phyloP scores from a whole-genome alignment of 768 basidiomycete species.

The Lactarius hatsudake region DNA sequence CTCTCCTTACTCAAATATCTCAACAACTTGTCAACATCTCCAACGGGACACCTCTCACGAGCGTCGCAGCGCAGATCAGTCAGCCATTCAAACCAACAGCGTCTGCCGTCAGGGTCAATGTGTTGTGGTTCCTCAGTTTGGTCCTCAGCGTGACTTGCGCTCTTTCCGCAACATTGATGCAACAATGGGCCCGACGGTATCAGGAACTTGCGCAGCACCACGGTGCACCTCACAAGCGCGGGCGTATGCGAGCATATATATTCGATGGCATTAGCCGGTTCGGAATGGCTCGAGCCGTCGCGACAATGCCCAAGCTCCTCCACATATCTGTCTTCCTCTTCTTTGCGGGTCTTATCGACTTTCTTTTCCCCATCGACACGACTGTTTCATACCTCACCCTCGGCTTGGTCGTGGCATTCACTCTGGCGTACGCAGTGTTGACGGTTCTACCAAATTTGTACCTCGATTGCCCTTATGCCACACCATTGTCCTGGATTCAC shows the following conservation, averaged over 20 bases:
- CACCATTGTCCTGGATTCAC: slow-evolving; percentile 3
- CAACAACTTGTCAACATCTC: too few relatives aligned
- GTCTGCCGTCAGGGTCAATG: too few relatives aligned
- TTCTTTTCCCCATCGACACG: background rate
- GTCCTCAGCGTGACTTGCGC: too few relatives aligned
- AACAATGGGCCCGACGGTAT: too few relatives aligned
- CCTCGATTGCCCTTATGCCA: slow-evolving; percentile 2
- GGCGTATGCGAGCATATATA: background rate
- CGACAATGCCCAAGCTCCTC: background rate
- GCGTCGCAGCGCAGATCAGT: too few relatives aligned
- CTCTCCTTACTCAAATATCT: too few relatives aligned
- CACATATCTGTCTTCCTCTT: background rate
- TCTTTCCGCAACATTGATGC: too few relatives aligned
- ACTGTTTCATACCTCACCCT: background rate
- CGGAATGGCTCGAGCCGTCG: background rate
- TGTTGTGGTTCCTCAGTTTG: too few relatives aligned
- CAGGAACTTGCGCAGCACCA: too few relatives aligned
- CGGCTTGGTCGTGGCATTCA: background rate
- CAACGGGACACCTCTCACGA: too few relatives aligned
- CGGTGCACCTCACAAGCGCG: background rate
- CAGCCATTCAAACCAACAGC: too few relatives aligned
- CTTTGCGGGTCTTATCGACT: background rate
- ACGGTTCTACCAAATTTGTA: background rate
- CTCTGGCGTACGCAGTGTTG: background rate
- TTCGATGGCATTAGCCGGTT: background rate